Evolutionary conservation across 1,284 basidiomycete species (phyloP).

Genomic region (Athelia psychrophila): DNA sequence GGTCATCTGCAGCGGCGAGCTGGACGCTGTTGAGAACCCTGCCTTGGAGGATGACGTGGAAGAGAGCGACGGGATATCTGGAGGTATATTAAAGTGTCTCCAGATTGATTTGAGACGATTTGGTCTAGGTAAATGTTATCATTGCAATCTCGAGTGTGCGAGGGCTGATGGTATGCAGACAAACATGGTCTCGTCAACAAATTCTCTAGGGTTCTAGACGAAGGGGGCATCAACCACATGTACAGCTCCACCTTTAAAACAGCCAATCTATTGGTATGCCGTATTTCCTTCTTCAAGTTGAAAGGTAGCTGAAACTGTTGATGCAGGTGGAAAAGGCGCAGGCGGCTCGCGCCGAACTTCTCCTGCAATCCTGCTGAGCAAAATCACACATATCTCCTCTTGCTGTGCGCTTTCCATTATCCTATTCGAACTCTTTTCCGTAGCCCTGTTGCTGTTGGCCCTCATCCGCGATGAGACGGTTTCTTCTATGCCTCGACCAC

Average conservation of each 20-base stretch:
- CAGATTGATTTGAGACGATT: constrained; percentile 70
- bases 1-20: constrained; percentile 1
- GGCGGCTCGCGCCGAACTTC: constrained; percentile 23
- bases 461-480: too few relatives aligned
- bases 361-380: constrained; percentile 26
- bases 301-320: background rate
- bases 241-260: constrained; percentile 84
- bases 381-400: background rate
- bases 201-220: constrained; percentile 69
- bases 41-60: constrained; percentile 16
- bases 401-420: too few relatives aligned
- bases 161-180: constrained; percentile 35
- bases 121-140: constrained; percentile 48
- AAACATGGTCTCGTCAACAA: constrained; percentile 76
- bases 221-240: constrained; percentile 77
- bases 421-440: too few relatives aligned
- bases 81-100: constrained; percentile 52
- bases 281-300: background rate
- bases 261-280: constrained; percentile 40
- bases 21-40: constrained; percentile 30
- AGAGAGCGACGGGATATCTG: constrained; percentile 47
- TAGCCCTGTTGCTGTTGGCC: too few relatives aligned
- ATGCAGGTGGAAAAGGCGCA: constrained; percentile 23
- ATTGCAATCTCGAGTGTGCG: background rate
- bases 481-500: too few relatives aligned